A percentile compares a stretch with the other conserved stretches of the same genome.
Evolutionary conservation across 129 eudicot species (phyloP).

Genomic region (Pulicaria dysenterica): DNA sequence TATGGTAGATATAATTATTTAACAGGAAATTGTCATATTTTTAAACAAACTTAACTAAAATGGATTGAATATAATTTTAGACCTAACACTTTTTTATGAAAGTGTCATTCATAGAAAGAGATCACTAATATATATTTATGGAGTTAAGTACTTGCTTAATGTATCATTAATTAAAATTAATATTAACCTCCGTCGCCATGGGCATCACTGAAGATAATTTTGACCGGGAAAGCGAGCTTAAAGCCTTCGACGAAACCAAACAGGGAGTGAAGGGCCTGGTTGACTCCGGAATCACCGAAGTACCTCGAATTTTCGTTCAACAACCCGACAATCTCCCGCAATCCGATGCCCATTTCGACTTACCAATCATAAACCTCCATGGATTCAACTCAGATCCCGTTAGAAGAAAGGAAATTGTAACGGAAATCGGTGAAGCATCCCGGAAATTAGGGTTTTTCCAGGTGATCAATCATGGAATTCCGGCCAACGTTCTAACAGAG

Average conservation of each 20-base stretch:
- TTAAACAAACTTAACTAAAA: too few relatives aligned
- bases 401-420: slow-evolving; percentile 25
- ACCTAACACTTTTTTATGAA: too few relatives aligned
- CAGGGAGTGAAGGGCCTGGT: slow-evolving; percentile 53
- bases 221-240: slow-evolving; percentile 40
- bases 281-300: slow-evolving; percentile 45
- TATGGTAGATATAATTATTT: too few relatives aligned
- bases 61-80: too few relatives aligned
- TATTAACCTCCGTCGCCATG: neutral
- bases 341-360: neutral
- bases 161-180: too few relatives aligned
- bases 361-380: slow-evolving; percentile 45
- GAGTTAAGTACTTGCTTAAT: too few relatives aligned
- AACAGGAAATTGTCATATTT: too few relatives aligned
- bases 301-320: slow-evolving; percentile 50
- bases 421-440: slow-evolving; percentile 37
- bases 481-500: slow-evolving; percentile 26
- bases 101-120: too few relatives aligned
- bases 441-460: slow-evolving; percentile 55
- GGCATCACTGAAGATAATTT: slow-evolving; percentile 3
- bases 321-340: slow-evolving; percentile 37
- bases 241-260: slow-evolving; percentile 52
- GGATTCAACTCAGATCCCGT: slow-evolving; percentile 8
- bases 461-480: slow-evolving; percentile 56
- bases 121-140: too few relatives aligned